phyloP scores from a whole-genome alignment of 2,329 filamentous ascomycete species.

The Mycosphaerella sp. region DNA sequence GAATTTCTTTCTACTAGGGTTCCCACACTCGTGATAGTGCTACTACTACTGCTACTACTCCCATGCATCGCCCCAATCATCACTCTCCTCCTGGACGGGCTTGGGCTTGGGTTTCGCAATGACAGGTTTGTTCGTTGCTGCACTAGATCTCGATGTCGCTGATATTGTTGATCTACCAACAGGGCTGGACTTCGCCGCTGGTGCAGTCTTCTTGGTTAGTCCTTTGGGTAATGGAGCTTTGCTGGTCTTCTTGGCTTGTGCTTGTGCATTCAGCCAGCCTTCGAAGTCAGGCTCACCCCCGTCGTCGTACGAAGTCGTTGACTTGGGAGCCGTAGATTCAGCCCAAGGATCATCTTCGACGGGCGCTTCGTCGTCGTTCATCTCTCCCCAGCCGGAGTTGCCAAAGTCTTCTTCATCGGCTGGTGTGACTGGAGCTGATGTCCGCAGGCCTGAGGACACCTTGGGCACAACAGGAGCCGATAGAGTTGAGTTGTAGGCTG shows the following conservation, averaged over 20 bases:
- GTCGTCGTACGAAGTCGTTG: slow-evolving; percentile 61
- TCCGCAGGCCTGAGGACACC: slow-evolving; percentile 27
- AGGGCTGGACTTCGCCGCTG: slow-evolving; percentile 27
- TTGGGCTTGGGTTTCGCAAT: slow-evolving; percentile 24
- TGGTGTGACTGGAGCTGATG: slow-evolving; percentile 17
- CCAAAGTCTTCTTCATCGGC: slow-evolving; percentile 52
- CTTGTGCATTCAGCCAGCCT: slow-evolving; percentile 85
- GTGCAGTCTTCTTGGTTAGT: slow-evolving; percentile 53
- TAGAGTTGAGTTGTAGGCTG: slow-evolving; percentile 22
- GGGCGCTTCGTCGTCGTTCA: slow-evolving; percentile 40
- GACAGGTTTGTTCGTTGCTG: slow-evolving; percentile 11
- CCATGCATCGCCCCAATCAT: slow-evolving; percentile 39
- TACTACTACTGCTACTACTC: slow-evolving; percentile 16
- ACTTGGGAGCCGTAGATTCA: slow-evolving; percentile 15
- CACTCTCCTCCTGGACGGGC: slow-evolving; percentile 31
- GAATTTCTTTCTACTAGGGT: not conserved
- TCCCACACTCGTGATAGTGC: not conserved
- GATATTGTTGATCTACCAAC: slow-evolving; percentile 15
- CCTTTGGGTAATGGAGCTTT: slow-evolving; percentile 78
- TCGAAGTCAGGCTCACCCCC: slow-evolving; percentile 90
- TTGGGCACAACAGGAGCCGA: slow-evolving; percentile 29
- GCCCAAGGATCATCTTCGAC: slow-evolving; percentile 15
- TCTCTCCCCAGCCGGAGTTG: slow-evolving; percentile 66
- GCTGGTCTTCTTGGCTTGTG: slow-evolving; percentile 58
- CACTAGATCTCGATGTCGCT: slow-evolving; percentile 24